Conservation (phyloP, 805 yeast genomes). For the Kazachstania martiniae region DNA sequence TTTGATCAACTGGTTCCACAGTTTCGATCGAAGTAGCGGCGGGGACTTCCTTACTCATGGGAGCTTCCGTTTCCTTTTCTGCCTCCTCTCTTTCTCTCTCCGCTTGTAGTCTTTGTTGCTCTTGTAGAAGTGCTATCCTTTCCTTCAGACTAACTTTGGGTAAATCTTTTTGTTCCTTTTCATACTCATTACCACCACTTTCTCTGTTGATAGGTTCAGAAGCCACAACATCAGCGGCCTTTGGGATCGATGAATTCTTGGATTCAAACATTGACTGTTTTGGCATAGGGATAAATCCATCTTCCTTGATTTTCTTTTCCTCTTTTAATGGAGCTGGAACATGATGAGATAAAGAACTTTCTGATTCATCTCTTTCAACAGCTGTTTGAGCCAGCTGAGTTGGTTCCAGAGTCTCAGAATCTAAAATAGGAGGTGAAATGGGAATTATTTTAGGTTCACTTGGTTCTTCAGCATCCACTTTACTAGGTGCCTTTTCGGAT, state of each 20-base stretch:
- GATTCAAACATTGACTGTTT: conserved; percentile 4
- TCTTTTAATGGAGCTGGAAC: conserved; percentile 1
- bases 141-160: conserved; percentile 81
- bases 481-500: neutral
- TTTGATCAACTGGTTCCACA: no score
- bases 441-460: neutral
- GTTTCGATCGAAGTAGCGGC: no score
- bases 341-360: conserved; percentile 1
- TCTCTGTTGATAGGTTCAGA: conserved; percentile 5
- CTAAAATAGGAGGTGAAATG: conserved; percentile 1
- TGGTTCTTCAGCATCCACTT: neutral
- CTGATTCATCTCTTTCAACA: neutral
- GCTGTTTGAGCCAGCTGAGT: neutral
- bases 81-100: conserved; percentile 53
- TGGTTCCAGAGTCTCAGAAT: neutral
- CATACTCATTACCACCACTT: conserved; percentile 5
- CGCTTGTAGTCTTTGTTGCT: conserved; percentile 70
- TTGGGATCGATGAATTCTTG: conserved; percentile 1
- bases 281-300: conserved; percentile 10
- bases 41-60: neutral
- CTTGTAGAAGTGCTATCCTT: conserved; percentile 73
- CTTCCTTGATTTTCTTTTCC: conserved; percentile 5
- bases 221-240: neutral
- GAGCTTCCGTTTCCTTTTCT: conserved; percentile 26
- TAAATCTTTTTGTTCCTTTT: conserved; percentile 37